A percentile compares a stretch with the other conserved stretches of the same genome.
These are phyloP conservation scores for Lizonia empirigonia DNA, from an alignment of 2,329 filamentous ascomycete species.

Conservation along the genomic window DNA sequence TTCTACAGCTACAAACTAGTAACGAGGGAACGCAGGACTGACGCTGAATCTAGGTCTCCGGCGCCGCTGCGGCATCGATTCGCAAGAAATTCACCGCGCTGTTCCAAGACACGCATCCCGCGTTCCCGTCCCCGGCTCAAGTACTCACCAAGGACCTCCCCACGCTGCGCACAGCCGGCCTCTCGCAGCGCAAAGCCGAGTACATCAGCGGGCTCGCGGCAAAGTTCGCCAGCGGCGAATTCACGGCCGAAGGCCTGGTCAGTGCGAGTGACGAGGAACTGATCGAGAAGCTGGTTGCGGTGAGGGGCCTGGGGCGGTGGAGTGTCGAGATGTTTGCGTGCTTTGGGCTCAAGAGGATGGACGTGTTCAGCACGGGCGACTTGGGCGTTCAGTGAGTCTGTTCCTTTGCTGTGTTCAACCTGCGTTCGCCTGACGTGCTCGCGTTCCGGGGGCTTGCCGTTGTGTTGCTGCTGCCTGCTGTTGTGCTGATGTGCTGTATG, in stretches of 20 bases:
- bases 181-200: conserved; percentile 94
- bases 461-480: neutral
- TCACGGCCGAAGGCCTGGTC: conserved; percentile 76
- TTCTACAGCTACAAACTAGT: neutral
- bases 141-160: conserved; percentile 67
- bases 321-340: conserved; percentile 91
- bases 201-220: conserved; percentile 86
- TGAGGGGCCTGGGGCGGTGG: conserved; percentile 87
- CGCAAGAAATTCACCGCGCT: conserved; percentile 64
- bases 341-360: conserved; percentile 91
- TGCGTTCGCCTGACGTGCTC: neutral
- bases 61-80: conserved; percentile 87
- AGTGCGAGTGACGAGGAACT: conserved; percentile 85
- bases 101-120: conserved; percentile 58
- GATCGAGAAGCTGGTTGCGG: conserved; percentile 78
- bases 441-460: neutral
- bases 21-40: neutral
- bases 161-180: conserved; percentile 78
- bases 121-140: conserved; percentile 77
- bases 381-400: conserved; percentile 78
- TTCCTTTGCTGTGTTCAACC: neutral
- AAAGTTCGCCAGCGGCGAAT: conserved; percentile 76
- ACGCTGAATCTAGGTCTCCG: conserved; percentile 68
- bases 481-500: neutral
- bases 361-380: conserved; percentile 92